phyloP scores from a whole-genome alignment of 306 rosid genomes.

The Astragalus glycyphyllos region DNA sequence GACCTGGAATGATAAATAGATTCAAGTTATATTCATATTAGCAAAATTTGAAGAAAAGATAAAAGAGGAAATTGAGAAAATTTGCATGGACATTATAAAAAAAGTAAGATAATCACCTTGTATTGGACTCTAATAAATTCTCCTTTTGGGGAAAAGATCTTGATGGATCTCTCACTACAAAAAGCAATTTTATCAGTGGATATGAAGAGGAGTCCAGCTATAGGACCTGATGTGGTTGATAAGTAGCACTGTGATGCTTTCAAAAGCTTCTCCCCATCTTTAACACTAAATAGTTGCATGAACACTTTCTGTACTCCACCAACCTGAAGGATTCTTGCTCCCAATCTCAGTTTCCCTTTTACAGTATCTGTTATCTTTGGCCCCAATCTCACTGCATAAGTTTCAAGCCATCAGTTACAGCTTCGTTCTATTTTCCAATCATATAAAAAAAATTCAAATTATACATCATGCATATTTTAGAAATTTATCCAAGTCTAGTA shows the following conservation, averaged over 20 bases:
- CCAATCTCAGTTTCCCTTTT: constrained; percentile 76
- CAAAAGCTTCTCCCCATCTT: constrained; percentile 67
- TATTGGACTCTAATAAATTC: constrained; percentile 58
- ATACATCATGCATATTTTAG: constrained; percentile 10
- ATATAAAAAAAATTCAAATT: not conserved
- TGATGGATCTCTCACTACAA: constrained; percentile 78
- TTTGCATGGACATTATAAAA: not conserved
- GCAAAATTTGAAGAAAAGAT: not conserved
- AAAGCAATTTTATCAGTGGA: constrained; percentile 77
- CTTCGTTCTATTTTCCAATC: constrained; percentile 22
- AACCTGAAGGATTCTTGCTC: constrained; percentile 69
- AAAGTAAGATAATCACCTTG: constrained; percentile 51
- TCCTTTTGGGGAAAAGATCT: constrained; percentile 57
- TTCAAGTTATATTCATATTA: not conserved
- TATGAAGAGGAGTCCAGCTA: constrained; percentile 87
- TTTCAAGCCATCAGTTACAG: constrained; percentile 23
- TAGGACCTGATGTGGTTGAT: constrained; percentile 84
- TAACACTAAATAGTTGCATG: constrained; percentile 55
- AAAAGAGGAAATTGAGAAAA: not conserved
- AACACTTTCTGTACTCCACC: constrained; percentile 75
- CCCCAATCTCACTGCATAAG: constrained; percentile 62
- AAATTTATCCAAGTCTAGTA: not conserved
- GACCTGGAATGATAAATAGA: not conserved
- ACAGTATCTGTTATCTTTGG: constrained; percentile 72
- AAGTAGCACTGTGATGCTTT: constrained; percentile 74